phyloP scores from a whole-genome alignment of 164 flowering plant species.

The Hamamelis virginiana region DNA sequence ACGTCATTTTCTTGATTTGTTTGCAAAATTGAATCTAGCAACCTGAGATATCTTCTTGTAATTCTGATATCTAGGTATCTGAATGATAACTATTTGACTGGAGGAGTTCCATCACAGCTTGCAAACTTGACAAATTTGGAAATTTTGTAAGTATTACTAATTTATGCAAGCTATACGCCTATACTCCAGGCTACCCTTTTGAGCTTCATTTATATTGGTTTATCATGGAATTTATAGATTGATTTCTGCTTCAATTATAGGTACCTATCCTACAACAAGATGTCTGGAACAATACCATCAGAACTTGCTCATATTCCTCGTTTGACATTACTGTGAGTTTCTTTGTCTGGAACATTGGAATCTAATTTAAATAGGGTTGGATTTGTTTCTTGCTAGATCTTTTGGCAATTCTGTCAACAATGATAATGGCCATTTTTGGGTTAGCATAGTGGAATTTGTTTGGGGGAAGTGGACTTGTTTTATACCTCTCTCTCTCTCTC shows the following conservation, averaged over 20 bases:
- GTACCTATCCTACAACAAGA: slow-evolving; percentile 86
- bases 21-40: not conserved
- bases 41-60: not conserved
- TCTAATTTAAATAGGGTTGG: too few species aligned
- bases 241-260: slow-evolving; percentile 36
- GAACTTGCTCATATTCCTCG: slow-evolving; percentile 73
- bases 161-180: not conserved
- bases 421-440: too few species aligned
- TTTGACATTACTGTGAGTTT: slow-evolving; percentile 80
- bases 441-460: too few species aligned
- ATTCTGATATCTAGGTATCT: slow-evolving; percentile 53
- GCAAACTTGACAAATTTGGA: slow-evolving; percentile 89
- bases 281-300: slow-evolving; percentile 82
- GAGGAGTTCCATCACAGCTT: slow-evolving; percentile 91
- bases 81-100: slow-evolving; percentile 83
- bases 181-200: too few species aligned
- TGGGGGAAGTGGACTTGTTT: too few species aligned
- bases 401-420: not conserved
- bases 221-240: slow-evolving; percentile 6
- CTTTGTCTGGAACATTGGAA: too few species aligned
- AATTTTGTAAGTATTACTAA: slow-evolving; percentile 58
- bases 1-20: not conserved
- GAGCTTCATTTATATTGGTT: not conserved
- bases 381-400: too few species aligned
- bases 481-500: too few species aligned